Evolutionary conservation across 192 early-diverging fungal genomes (phyloP), one percentile per base, ranked within the genome.

Genomic region (Endogone sp.): DNA sequence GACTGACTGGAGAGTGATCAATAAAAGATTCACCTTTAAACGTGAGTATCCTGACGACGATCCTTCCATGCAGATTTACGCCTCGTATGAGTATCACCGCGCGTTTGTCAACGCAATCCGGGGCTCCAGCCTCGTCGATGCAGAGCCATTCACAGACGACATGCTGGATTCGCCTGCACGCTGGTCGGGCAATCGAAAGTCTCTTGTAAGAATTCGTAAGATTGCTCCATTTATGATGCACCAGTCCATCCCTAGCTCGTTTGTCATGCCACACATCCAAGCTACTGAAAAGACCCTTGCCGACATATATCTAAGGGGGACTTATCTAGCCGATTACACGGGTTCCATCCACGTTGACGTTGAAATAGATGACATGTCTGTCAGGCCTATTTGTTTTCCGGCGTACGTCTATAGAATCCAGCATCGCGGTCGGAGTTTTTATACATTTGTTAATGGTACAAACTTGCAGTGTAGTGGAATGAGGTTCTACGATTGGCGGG

Each of bases 361-460:
- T 60, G 64, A 78, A 56, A 65, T 80, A 11, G 60, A 60, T 10
- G 56, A 78, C 29, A 28, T 85, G 2, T 68, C 73, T 11, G 30
- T 80, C 3, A 76, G 78, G n/a, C 83, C 83, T 3, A 74, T 85
- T 1, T 85, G 82, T 44, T 79, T 80, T 49, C 83, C 83, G 3
- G 77, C 81, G 1, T 85, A 73, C 37, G 69, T 85, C 2, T 85
- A 77, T 21, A 75, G 78, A 11, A 75, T 82, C 2, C 69, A 56
- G 26, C 75, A 82, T 63, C 61, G 81, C 22, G 67, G 78, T 29
- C 70, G 83, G 61, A 63, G 68, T 21, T 77, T 85, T 25, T 64
- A 81, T 16, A 85, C 83, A 0, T 82, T 85, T 71, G 68, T 85
- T 13, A 79, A 85, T 58, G 83, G 81, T 2, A 63, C 78, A 44